These are phyloP conservation scores for Termitomyces sp. DNA, from an alignment of 768 basidiomycete species.

Conservation along the genomic window DNA sequence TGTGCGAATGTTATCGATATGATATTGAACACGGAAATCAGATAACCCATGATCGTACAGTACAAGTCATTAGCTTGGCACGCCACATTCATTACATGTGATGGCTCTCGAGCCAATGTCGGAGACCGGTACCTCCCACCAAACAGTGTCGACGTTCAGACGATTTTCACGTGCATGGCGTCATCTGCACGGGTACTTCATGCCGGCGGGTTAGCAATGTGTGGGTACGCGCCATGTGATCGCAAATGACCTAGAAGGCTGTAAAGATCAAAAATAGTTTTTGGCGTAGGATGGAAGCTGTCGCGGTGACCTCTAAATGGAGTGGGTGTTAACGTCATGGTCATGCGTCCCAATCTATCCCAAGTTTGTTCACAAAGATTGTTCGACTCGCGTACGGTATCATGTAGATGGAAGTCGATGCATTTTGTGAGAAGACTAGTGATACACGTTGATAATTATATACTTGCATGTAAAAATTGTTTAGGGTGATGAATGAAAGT, in stretches of 20 bases:
- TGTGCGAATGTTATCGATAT: background rate
- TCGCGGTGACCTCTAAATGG: background rate
- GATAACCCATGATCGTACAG: background rate
- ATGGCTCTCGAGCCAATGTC: background rate
- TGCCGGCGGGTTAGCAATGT: background rate
- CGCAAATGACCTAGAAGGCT: background rate
- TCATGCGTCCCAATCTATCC: background rate
- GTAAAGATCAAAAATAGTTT: background rate
- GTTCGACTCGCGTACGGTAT: background rate
- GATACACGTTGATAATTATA: background rate
- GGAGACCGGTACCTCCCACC: background rate
- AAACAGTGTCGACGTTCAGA: background rate
- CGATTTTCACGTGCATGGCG: too few species aligned
- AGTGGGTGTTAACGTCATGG: background rate
- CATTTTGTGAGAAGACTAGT: constrained; percentile 1
- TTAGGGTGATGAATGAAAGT: background rate
- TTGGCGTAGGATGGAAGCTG: constrained; percentile 1
- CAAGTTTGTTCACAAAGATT: background rate
- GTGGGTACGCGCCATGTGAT: background rate
- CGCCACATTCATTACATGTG: background rate
- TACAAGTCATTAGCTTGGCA: background rate
- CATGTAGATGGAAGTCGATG: background rate
- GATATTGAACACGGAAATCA: background rate
- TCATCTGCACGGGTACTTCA: background rate
- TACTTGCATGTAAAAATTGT: background rate